Evolutionary conservation across 1,284 basidiomycete species (phyloP).

Genomic region (Cutaneotrichosporon sp.): DNA sequence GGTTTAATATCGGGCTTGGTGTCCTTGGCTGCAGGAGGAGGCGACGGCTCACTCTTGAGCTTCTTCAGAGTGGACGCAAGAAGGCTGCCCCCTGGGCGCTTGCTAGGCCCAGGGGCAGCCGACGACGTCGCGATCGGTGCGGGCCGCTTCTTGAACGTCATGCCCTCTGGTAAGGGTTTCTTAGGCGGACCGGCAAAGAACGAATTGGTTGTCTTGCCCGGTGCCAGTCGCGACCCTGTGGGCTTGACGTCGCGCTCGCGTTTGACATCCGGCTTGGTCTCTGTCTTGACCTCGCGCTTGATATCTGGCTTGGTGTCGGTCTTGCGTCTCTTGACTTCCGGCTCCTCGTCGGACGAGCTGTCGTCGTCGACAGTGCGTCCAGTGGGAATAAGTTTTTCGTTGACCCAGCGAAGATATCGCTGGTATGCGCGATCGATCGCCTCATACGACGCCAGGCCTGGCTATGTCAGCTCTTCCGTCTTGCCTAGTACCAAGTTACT

Average conservation of each 20-base stretch:
- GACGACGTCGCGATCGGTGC: background rate
- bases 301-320: conserved; percentile 9
- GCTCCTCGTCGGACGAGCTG: background rate
- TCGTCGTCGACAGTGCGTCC: conserved; percentile 10
- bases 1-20: background rate
- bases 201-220: conserved; percentile 26
- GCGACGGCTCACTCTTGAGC: conserved; percentile 10
- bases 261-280: background rate
- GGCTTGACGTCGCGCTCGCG: background rate
- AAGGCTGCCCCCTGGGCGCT: conserved; percentile 2
- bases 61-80: conserved; percentile 10
- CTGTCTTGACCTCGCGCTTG: background rate
- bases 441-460: background rate
- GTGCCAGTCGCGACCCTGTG: too few species aligned
- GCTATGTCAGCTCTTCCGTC: background rate
- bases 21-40: background rate
- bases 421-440: conserved; percentile 25
- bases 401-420: conserved; percentile 15
- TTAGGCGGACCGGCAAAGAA: conserved; percentile 31
- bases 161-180: conserved; percentile 16
- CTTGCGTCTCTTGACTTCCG: conserved; percentile 23
- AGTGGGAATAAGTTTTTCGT: conserved; percentile 15
- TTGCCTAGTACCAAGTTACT: conserved; percentile 4
- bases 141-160: conserved; percentile 23
- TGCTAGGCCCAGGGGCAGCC: background rate